Evolutionary conservation across 768 basidiomycete species (phyloP).

Genomic region (Lentinula detonsa): DNA sequence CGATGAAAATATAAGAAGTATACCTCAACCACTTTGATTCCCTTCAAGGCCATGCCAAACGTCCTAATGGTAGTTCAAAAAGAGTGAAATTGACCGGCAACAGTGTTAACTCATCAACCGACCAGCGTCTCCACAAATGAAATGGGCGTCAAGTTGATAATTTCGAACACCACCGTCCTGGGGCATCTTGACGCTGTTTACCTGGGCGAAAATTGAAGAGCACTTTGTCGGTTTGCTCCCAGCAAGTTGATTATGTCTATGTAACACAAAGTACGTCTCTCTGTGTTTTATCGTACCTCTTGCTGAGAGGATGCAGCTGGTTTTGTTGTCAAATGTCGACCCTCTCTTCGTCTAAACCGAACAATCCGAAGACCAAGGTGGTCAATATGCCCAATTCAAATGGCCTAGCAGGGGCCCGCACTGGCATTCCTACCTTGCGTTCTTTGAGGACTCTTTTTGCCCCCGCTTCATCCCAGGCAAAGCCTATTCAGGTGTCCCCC

Average conservation of each 20-base stretch:
- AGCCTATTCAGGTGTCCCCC: background rate
- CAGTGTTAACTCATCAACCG: too few relatives aligned
- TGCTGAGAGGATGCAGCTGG: background rate
- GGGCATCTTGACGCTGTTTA: background rate
- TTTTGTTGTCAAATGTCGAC: background rate
- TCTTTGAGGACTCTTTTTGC: slow-evolving; percentile 1
- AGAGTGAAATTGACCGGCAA: background rate
- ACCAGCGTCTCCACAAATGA: background rate
- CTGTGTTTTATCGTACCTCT: background rate
- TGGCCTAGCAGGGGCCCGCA: background rate
- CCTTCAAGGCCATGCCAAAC: slow-evolving; percentile 25
- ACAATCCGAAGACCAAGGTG: background rate
- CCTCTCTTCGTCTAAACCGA: background rate
- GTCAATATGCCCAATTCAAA: background rate
- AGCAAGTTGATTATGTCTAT: background rate
- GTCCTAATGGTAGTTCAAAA: too few relatives aligned
- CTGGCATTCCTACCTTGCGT: background rate
- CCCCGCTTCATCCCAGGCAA: background rate
- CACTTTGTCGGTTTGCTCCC: background rate
- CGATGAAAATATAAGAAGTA: background rate
- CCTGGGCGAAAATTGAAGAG: background rate
- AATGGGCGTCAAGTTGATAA: background rate
- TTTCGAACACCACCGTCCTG: background rate
- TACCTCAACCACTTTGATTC: slow-evolving; percentile 36
- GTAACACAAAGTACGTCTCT: background rate